Conservation (phyloP, 345 rosid genomes). For the Pugionium dolabratum region DNA sequence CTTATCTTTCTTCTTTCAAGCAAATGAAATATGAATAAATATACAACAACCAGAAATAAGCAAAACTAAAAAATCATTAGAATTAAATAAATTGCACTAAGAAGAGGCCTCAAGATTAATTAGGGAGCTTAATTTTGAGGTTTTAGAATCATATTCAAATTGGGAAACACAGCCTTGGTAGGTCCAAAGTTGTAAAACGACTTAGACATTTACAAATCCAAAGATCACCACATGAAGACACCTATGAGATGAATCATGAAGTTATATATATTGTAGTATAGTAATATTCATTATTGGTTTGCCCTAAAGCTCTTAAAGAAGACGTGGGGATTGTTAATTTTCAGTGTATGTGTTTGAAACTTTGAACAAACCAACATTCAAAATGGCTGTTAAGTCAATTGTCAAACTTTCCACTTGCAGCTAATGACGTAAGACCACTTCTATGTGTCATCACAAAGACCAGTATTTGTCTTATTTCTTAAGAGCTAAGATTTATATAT, state of each 20-base stretch:
- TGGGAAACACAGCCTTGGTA: not conserved
- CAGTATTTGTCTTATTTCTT: not conserved
- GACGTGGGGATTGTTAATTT: conserved; percentile 38
- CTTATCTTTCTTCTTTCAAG: conserved; percentile 33
- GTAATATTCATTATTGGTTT: conserved; percentile 23
- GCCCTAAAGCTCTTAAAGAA: conserved; percentile 33
- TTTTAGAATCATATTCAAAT: too few relatives aligned
- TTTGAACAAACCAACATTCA: conserved; percentile 26
- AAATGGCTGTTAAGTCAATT: conserved; percentile 32
- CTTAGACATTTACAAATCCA: conserved; percentile 10
- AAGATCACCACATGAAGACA: conserved; percentile 22
- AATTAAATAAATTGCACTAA: too few relatives aligned
- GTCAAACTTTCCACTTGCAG: conserved; percentile 34
- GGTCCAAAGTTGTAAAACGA: conserved; percentile 2
- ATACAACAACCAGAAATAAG: not conserved
- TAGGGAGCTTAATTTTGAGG: too few relatives aligned
- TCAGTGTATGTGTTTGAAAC: not conserved
- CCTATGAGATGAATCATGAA: conserved; percentile 12
- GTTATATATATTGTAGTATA: not conserved
- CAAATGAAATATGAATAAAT: not conserved
- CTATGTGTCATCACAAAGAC: conserved; percentile 27
- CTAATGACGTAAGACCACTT: conserved; percentile 39
- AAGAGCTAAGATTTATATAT: conserved; percentile 1
- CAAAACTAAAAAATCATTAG: not conserved
- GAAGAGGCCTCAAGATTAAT: too few relatives aligned